Base-by-base conservation (phyloP, 1,284 basidiomycete genomes). In the Microbotryum scabiosae region DNA sequence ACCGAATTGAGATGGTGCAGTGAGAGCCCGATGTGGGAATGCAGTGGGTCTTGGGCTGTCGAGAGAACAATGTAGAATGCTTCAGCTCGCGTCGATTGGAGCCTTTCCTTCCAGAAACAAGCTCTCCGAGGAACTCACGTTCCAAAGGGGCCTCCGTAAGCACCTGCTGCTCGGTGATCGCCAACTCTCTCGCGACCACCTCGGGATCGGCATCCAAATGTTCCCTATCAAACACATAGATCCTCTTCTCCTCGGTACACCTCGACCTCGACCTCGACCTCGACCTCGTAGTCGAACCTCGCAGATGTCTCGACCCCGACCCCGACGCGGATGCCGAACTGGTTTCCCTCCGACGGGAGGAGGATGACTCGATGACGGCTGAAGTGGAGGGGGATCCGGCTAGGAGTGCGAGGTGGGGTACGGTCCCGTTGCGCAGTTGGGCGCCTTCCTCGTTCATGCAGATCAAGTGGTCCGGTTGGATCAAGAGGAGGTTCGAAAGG, bases 21-120 rank as follows among this genome's bases (percentile, higher is more conserved):
- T 4, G 70, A 70, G 25, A 70, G 70, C 14, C 61, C 57, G n/a
- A 67, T 49, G 41, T 71, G 69, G 18, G 64, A 65, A 23, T 45
- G 46, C 12, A 71, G 51, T 4, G 70, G 61, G 51, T 70, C 69
- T n/a, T 69, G 49, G 1, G 60, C 61, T 63, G 54, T 4, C 43
- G 20, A 41, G 28, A 20, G 53, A 55, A 46, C 41, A 21, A n/a
- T 41, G 21, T 10, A 28, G 16, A 49, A 30, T 9, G 43, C 7
- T 21, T 51, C 32, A 47, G 49, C 32, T 4, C 30, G 30, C 30
- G 9, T 30, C 30, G 30, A 30, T 30, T 30, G 30, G 30, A 30
- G 30, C 30, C 1, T 30, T 30, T 30, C 4, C 28, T 30, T 30
- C 28, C 9, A 30, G 28, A 30, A 30, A 9, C 30, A 30, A 30